Percentiles rank a stretch among this genome's conserved stretches.
Evolutionary conservation across 2,329 filamentous ascomycete species (phyloP).

Genomic region (Nemania bipapillata): DNA sequence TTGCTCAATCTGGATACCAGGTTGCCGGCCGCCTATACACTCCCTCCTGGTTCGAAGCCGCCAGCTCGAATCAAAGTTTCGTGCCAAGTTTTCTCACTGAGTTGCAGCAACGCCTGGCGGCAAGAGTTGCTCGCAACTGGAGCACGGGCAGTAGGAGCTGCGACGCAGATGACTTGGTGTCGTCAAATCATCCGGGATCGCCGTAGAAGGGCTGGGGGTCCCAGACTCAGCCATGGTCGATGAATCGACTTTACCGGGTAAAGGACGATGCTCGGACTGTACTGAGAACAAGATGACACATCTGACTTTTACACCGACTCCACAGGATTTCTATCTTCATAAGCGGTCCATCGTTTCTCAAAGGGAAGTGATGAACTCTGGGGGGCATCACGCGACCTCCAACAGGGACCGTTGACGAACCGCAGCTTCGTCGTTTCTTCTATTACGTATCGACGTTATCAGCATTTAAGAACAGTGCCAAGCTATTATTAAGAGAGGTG

Average conservation of each 20-base stretch:
- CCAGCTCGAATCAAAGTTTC: background rate
- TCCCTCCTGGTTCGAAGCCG: constrained; percentile 1
- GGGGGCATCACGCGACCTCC: constrained; percentile 18
- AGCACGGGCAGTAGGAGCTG: background rate
- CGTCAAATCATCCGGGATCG: constrained; percentile 1
- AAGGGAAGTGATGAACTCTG: constrained; percentile 21
- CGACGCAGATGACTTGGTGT: background rate
- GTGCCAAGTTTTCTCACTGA: constrained; percentile 11
- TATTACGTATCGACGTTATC: background rate
- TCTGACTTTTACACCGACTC: constrained; percentile 20
- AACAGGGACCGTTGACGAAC: constrained; percentile 14
- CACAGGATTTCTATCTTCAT: constrained; percentile 16
- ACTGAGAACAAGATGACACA: constrained; percentile 7
- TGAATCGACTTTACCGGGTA: constrained; percentile 2
- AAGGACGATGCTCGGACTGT: background rate
- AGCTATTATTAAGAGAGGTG: constrained; percentile 2
- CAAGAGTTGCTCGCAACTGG: background rate
- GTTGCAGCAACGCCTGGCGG: background rate
- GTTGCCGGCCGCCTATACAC: background rate
- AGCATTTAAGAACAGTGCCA: constrained; percentile 1
- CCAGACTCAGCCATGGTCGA: constrained; percentile 2
- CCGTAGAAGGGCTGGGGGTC: background rate
- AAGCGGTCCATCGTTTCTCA: constrained; percentile 19
- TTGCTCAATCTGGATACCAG: constrained; percentile 15
- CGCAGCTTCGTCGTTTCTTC: constrained; percentile 1